These are phyloP conservation scores for Pythium apleroticum DNA, from an alignment of 352 stramenopile genomes.

Conservation along the genomic window DNA sequence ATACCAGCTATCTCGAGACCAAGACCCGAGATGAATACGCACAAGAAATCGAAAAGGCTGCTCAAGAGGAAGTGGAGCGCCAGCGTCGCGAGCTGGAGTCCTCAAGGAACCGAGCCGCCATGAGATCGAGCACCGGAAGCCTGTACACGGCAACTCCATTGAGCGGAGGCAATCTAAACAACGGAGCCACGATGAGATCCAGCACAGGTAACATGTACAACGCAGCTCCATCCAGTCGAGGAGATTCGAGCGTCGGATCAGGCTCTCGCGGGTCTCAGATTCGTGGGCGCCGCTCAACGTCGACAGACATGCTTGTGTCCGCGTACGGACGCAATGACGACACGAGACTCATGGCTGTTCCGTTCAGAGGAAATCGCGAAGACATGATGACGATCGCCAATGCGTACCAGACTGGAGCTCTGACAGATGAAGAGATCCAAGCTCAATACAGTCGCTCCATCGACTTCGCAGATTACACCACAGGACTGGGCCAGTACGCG, in stretches of 20 bases:
- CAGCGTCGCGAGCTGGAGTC: slow-evolving; percentile 13
- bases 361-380: neutral
- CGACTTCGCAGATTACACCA: slow-evolving; percentile 36
- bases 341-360: neutral
- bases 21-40: slow-evolving; percentile 18
- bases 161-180: no score
- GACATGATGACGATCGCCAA: slow-evolving; percentile 23
- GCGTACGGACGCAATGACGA: neutral
- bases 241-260: neutral
- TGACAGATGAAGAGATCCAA: slow-evolving; percentile 45
- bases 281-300: neutral
- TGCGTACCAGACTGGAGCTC: slow-evolving; percentile 32
- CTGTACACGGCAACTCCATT: no score
- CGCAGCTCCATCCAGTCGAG: neutral
- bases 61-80: slow-evolving; percentile 25
- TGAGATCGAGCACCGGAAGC: neutral
- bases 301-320: neutral
- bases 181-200: neutral
- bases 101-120: neutral
- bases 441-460: slow-evolving; percentile 29
- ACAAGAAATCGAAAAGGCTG: slow-evolving; percentile 21
- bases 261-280: neutral
- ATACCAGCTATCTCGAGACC: slow-evolving; percentile 11
- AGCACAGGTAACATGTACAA: neutral
- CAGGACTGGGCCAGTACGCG: slow-evolving; percentile 35